Conservation (phyloP, 768 basidiomycete genomes). For the Dioszegia crocea region DNA sequence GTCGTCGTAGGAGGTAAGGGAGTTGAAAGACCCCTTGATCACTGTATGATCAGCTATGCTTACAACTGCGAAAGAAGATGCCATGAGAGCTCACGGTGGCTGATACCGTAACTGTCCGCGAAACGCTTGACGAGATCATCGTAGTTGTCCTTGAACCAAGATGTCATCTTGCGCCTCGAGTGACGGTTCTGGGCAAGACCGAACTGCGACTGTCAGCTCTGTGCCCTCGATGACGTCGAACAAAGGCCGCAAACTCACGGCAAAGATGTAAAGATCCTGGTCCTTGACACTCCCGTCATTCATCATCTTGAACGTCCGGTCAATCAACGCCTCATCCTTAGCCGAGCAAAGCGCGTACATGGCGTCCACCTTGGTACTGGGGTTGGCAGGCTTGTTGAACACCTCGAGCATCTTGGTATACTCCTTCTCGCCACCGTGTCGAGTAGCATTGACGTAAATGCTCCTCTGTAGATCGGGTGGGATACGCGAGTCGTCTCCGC, state of each 20-base stretch:
- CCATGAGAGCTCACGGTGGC: conserved; percentile 23
- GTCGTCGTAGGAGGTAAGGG: conserved; percentile 67
- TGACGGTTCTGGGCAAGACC: conserved; percentile 60
- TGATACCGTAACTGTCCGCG: conserved; percentile 57
- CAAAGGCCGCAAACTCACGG: conserved; percentile 13
- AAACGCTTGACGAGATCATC: conserved; percentile 61
- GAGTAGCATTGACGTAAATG: conserved; percentile 59
- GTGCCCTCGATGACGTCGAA: not conserved
- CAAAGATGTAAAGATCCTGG: conserved; percentile 49
- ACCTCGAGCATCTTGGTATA: conserved; percentile 68
- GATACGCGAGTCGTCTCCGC: conserved; percentile 70
- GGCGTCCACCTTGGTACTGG: conserved; percentile 60
- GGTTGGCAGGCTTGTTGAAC: conserved; percentile 68
- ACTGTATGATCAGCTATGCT: conserved; percentile 14
- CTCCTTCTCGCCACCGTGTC: conserved; percentile 68
- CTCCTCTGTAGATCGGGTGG: conserved; percentile 70
- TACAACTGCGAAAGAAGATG: not conserved
- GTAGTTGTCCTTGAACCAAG: conserved; percentile 69
- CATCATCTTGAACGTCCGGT: conserved; percentile 64
- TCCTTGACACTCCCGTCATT: conserved; percentile 51
- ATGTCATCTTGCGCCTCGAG: conserved; percentile 57
- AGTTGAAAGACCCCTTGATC: conserved; percentile 51
- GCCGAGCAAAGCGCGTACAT: conserved; percentile 66
- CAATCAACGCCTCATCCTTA: conserved; percentile 58
- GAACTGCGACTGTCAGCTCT: conserved; percentile 40